Evolutionary conservation across 805 yeast genomes (phyloP).

Genomic region (Tetrapisispora arboricola): DNA sequence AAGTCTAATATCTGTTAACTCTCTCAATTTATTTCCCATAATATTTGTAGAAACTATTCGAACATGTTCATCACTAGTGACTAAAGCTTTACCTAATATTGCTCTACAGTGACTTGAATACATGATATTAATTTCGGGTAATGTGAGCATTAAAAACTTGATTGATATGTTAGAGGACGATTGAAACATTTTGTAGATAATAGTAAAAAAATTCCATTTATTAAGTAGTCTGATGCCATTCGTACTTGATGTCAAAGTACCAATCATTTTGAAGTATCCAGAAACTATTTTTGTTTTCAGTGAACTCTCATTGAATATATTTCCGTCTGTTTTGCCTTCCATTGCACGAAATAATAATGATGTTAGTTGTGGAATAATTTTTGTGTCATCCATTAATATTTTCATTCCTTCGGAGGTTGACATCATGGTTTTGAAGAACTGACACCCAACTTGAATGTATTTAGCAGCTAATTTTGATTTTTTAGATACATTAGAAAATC

Average conservation of each 20-base stretch:
- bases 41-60: slow-evolving; percentile 48
- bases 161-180: slow-evolving; percentile 40
- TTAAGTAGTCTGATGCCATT: slow-evolving; percentile 62
- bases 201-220: slow-evolving; percentile 77
- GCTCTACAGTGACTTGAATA: slow-evolving; percentile 57
- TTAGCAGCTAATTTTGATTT: slow-evolving; percentile 40
- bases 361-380: slow-evolving; percentile 77
- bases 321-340: slow-evolving; percentile 39
- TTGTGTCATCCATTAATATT: slow-evolving; percentile 53
- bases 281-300: slow-evolving; percentile 53
- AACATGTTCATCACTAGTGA: slow-evolving; percentile 40
- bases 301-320: slow-evolving; percentile 54
- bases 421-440: slow-evolving; percentile 55
- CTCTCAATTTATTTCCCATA: slow-evolving; percentile 29
- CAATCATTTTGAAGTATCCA: slow-evolving; percentile 75
- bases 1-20: slow-evolving; percentile 1
- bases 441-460: slow-evolving; percentile 66
- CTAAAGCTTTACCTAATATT: slow-evolving; percentile 54
- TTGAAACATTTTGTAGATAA: slow-evolving; percentile 60
- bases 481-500: slow-evolving; percentile 51
- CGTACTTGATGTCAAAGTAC: slow-evolving; percentile 49
- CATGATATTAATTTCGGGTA: slow-evolving; percentile 52
- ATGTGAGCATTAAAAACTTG: slow-evolving; percentile 44
- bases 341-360: slow-evolving; percentile 54
- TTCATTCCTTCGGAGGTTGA: slow-evolving; percentile 55